Conservation (phyloP, 495 filamentous ascomycete genomes). For the Jackrogersella multiformis region DNA sequence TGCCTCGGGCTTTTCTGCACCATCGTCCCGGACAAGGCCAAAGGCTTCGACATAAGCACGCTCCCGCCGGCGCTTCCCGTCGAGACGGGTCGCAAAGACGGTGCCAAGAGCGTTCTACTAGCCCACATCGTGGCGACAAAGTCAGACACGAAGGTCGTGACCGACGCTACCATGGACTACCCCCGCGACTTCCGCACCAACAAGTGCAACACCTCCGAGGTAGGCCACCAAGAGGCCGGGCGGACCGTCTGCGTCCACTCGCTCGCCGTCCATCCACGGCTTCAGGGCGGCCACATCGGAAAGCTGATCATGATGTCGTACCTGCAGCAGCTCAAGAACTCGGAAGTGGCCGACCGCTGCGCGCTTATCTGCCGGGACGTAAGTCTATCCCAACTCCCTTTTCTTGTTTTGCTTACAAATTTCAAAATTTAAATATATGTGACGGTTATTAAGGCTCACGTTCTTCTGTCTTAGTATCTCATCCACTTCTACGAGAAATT, state of each 20-base stretch:
- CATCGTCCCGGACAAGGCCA: slow-evolving; percentile 56
- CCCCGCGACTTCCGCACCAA: slow-evolving; percentile 69
- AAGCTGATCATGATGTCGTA: slow-evolving; percentile 79
- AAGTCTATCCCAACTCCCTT: slow-evolving; percentile 24
- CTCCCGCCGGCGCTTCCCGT: slow-evolving; percentile 55
- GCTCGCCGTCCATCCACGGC: slow-evolving; percentile 77
- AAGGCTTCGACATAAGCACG: slow-evolving; percentile 60
- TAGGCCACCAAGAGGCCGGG: slow-evolving; percentile 75
- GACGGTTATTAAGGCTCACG: background rate
- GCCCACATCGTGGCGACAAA: slow-evolving; percentile 84
- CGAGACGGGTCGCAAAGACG: slow-evolving; percentile 57
- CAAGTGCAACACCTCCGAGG: slow-evolving; percentile 39
- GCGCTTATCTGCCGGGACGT: slow-evolving; percentile 81
- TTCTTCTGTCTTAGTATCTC: slow-evolving; percentile 56
- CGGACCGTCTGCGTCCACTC: slow-evolving; percentile 83
- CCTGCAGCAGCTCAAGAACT: slow-evolving; percentile 68
- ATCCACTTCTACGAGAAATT: slow-evolving; percentile 79
- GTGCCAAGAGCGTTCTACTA: slow-evolving; percentile 71
- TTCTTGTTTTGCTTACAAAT: background rate
- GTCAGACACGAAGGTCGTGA: slow-evolving; percentile 66
- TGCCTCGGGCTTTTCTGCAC: slow-evolving; percentile 81
- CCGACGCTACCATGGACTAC: slow-evolving; percentile 79
- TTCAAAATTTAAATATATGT: background rate
- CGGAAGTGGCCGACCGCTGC: slow-evolving; percentile 74
- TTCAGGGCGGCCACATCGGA: slow-evolving; percentile 80